These are phyloP conservation scores for Sambucus nigra DNA, from an alignment of 129 eudicot genomes.

Conservation along the genomic window DNA sequence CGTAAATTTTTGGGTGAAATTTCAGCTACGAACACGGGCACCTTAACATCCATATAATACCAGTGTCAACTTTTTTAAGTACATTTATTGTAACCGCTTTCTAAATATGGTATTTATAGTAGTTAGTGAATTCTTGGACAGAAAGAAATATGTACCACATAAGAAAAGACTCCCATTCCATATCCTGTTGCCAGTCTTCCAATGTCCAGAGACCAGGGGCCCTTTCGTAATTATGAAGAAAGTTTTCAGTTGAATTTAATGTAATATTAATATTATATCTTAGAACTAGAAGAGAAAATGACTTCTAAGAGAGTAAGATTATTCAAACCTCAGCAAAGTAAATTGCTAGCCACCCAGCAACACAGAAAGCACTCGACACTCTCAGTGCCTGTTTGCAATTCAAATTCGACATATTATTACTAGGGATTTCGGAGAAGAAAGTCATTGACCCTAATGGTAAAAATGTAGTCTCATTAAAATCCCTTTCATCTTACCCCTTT, in stretches of 20 bases:
- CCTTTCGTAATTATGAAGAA: slow-evolving; percentile 22
- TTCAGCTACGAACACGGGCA: slow-evolving; percentile 85
- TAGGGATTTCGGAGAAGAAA: neutral
- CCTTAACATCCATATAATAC: slow-evolving; percentile 22
- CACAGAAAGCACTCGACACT: slow-evolving; percentile 60
- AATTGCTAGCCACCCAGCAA: slow-evolving; percentile 77
- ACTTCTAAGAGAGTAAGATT: neutral
- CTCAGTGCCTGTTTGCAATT: slow-evolving; percentile 61
- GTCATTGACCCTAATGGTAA: neutral
- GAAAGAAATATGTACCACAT: slow-evolving; percentile 42
- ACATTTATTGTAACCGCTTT: too few species aligned
- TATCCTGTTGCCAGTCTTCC: slow-evolving; percentile 95
- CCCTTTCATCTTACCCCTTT: slow-evolving; percentile 60
- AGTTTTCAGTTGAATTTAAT: slow-evolving; percentile 5
- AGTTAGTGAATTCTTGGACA: neutral
- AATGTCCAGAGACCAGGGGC: slow-evolving; percentile 38
- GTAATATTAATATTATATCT: neutral
- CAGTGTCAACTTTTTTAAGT: neutral
- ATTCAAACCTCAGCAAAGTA: slow-evolving; percentile 64
- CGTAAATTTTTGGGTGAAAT: slow-evolving; percentile 78
- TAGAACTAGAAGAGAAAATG: neutral
- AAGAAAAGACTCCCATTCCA: slow-evolving; percentile 93
- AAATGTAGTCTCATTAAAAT: neutral
- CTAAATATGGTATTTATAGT: too few species aligned
- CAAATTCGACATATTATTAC: neutral